Percentiles rank a stretch among this genome's conserved stretches.
phyloP scores from a whole-genome alignment of 2,329 filamentous ascomycete genomes.

The Trichoderma guizhouense region DNA sequence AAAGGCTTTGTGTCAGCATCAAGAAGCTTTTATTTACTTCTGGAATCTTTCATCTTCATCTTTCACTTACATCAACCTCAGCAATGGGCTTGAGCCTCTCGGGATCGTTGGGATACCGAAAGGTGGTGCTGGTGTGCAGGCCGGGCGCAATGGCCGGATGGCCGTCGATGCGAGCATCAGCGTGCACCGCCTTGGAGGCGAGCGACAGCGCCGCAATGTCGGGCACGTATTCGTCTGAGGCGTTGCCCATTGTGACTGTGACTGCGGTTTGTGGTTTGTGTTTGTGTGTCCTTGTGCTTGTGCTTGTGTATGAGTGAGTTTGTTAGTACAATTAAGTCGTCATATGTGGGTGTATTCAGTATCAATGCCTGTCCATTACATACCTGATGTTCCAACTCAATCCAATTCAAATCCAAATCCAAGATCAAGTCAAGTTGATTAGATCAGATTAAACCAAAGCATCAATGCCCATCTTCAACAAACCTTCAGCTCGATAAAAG shows the following conservation, averaged over 20 bases:
- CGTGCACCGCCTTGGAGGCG: constrained; percentile 74
- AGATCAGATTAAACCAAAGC: not conserved
- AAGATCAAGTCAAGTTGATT: rapidly evolving
- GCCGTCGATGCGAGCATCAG: constrained; percentile 72
- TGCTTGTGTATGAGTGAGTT: not conserved
- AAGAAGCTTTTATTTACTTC: not conserved
- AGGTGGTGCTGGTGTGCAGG: constrained; percentile 88
- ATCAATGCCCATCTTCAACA: not conserved
- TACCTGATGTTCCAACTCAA: not conserved
- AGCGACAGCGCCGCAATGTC: constrained; percentile 39
- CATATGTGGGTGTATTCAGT: too few species aligned
- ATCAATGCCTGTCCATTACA: not conserved
- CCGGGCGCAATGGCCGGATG: constrained; percentile 81
- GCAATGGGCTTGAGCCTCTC: constrained; percentile 49
- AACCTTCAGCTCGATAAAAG: not conserved
- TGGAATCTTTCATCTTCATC: not conserved
- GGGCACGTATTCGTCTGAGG: constrained; percentile 1
- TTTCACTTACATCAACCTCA: constrained; percentile 48
- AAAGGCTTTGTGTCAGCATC: not conserved
- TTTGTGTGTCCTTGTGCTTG: not conserved
- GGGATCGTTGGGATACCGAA: constrained; percentile 73
- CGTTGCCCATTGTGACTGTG: constrained; percentile 6
- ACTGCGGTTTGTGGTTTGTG: not conserved
- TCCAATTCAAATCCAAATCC: too few species aligned
- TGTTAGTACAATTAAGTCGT: not conserved